phyloP scores from a whole-genome alignment of 2,329 filamentous ascomycete species.

The Apiospora aurea region DNA sequence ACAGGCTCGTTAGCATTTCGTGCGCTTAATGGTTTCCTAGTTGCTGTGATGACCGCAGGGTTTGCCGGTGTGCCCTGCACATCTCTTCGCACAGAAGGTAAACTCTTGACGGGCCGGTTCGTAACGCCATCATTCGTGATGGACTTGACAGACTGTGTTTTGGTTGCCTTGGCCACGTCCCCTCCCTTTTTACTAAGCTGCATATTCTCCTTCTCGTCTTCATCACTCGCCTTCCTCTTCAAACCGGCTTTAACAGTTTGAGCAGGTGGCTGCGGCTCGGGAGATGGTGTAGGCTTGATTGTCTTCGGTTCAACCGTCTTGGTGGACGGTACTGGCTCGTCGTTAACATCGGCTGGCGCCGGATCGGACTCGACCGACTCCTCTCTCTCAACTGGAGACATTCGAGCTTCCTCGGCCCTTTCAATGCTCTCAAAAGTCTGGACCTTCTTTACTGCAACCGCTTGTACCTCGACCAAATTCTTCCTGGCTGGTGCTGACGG shows the following conservation, averaged over 20 bases:
- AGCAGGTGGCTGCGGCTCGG: constrained; percentile 30
- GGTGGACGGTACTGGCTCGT: neutral
- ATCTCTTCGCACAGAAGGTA: constrained; percentile 51
- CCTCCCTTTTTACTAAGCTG: constrained; percentile 27
- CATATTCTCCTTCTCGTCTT: constrained; percentile 58
- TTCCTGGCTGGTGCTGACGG: constrained; percentile 24
- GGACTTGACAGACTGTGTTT: neutral
- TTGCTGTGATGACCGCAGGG: constrained; percentile 36
- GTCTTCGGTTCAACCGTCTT: constrained; percentile 2
- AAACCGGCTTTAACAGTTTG: constrained; percentile 54
- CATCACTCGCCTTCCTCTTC: constrained; percentile 64
- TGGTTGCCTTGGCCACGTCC: neutral
- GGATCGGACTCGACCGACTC: neutral
- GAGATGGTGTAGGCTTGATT: constrained; percentile 16
- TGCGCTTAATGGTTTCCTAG: constrained; percentile 57
- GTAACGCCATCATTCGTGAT: constrained; percentile 40
- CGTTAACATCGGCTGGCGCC: neutral
- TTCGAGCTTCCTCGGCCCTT: neutral
- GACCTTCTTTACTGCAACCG: constrained; percentile 22
- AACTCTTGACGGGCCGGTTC: constrained; percentile 54
- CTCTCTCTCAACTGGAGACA: neutral
- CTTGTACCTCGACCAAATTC: constrained; percentile 17
- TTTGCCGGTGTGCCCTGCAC: constrained; percentile 40
- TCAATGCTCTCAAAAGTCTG: constrained; percentile 22
- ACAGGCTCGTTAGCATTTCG: constrained; percentile 69